Evolutionary conservation across 306 rosid species (phyloP), one percentile per base, ranked within the genome.

Genomic region (Pterocarpus macrocarpus): DNA sequence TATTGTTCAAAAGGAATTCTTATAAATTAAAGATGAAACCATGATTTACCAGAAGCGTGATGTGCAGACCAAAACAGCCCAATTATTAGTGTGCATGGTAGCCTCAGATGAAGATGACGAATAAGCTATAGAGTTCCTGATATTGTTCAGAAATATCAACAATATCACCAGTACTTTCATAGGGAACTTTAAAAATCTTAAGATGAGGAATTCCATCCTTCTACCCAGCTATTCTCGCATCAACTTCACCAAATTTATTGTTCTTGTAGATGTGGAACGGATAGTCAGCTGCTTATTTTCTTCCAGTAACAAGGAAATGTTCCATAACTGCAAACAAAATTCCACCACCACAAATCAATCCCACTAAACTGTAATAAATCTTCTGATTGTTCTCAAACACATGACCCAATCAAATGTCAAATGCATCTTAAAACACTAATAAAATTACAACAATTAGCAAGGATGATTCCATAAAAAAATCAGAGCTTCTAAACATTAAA

Each of bases 1-100:
- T 33, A 50, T 44, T 2, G 63, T 12, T 14, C 57, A 76, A 71
- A 59, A 71, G 64, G 65, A 70, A 57, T 11, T 28, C 12, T 47
- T 59, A 66, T 33, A 30, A 59, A 61, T 35, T n/a, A 77, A 56
- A 55, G 39, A 38, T 30, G 11, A 45, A 79, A 59, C 38, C 35
- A 65, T 49, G 78, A 69, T 22, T 80, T 91, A 93, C 98, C 96
- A 93, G 90, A 89, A 95, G 3, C 97, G 99, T 78, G 98, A 93
- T 30, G 98, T 95, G 91, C 97, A 95, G 88, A 93, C 96, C 39
- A 93, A 83, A 85, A 93, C 97, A 16, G 99, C 97, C 97, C 99
- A 93, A 77, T 91, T 93, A 82, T 93, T 93, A 52, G 98, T 91
- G 81, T 90, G 97, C 96, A 91, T 88, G 12, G 92, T 84, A 64